Base-by-base conservation (phyloP, 495 filamentous ascomycete species). In the Trichocladium antarcticum region DNA sequence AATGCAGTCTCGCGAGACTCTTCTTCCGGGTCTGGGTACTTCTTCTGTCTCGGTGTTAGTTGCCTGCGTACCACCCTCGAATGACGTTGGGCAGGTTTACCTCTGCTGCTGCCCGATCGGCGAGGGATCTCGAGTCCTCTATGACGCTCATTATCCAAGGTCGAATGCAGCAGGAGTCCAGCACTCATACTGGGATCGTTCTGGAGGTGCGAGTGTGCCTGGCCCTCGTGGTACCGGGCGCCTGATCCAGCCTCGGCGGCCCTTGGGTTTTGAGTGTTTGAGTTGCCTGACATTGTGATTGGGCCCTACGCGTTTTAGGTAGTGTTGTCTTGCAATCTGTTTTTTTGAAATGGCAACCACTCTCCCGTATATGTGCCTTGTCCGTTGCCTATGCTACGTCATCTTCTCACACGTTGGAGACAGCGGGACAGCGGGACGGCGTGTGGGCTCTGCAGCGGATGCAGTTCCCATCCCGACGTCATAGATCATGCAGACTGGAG, bases 71-170 rank as follows among this genome's bases (percentile, higher is more conserved):
- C n/a, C n/a, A n/a, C n/a, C n/a, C n/a, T n/a, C n/a, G n/a, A n/a
- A n/a, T n/a, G n/a, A n/a, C n/a, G n/a, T n/a, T n/a, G n/a, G n/a
- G n/a, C n/a, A n/a, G n/a, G n/a, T n/a, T n/a, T 54, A 71, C 68
- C 69, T 69, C 63, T 56, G 84, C 81, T 9, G 78, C 74, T 7
- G 72, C 83, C 22, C 78, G 82, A 72, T 89, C 87, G 53, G 81
- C 82, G 55, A 93, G 89, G 24, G 83, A 77, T 55, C 87, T 75
- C 57, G 86, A 67, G 59, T 90, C 86, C 76, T 93, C 82, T 88
- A 46, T 6, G 15, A 16, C n/a, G 35, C 19, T 0, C 3, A 14
- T 35, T 46, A 40, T 28, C 16, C 6, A 20, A 17, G 12, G 6
- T 14, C 9, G 4, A 6, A 21, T 11, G 20, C 2, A 1, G n/a